Conservation (phyloP, 1,139 yeast genomes). For the Yamadazyma triangularis region DNA sequence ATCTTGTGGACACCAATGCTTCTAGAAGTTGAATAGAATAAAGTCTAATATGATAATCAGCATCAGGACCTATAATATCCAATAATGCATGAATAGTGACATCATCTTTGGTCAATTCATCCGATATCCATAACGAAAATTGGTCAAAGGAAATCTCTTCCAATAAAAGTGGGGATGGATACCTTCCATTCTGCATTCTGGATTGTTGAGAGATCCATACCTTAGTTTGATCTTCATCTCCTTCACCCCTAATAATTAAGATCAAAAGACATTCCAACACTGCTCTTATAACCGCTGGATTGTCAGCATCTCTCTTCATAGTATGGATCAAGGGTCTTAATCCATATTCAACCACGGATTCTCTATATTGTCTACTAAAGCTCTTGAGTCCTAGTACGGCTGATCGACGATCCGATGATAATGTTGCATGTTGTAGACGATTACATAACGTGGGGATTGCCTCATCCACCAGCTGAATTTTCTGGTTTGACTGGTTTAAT, state of each 20-base stretch:
- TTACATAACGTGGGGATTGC: conserved; percentile 89
- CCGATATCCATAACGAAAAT: conserved; percentile 92
- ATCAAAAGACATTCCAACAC: conserved; percentile 81
- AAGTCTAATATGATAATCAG: conserved; percentile 70
- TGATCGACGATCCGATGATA: conserved; percentile 82
- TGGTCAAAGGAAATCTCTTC: conserved; percentile 66
- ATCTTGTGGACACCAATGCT: conserved; percentile 76
- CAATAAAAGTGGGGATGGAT: conserved; percentile 73
- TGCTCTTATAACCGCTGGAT: conserved; percentile 72
- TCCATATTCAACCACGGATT: conserved; percentile 86
- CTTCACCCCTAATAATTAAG: conserved; percentile 67
- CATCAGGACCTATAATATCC: conserved; percentile 45
- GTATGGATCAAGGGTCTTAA: conserved; percentile 70
- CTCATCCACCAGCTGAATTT: conserved; percentile 66
- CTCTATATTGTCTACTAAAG: conserved; percentile 85
- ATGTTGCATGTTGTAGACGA: conserved; percentile 75
- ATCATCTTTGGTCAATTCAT: conserved; percentile 74
- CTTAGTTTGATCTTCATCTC: conserved; percentile 53
- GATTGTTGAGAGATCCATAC: conserved; percentile 75
- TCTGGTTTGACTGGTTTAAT: conserved; percentile 31
- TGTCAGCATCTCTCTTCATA: conserved; percentile 61
- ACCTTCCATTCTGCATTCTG: conserved; percentile 74
- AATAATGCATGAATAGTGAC: conserved; percentile 57
- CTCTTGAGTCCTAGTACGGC: conserved; percentile 90
- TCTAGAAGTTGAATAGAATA: conserved; percentile 84